Percentiles rank a stretch among this genome's conserved stretches.
These are phyloP conservation scores for Phytophthora sp. DNA, from an alignment of 352 stramenopile species.

Conservation along the genomic window DNA sequence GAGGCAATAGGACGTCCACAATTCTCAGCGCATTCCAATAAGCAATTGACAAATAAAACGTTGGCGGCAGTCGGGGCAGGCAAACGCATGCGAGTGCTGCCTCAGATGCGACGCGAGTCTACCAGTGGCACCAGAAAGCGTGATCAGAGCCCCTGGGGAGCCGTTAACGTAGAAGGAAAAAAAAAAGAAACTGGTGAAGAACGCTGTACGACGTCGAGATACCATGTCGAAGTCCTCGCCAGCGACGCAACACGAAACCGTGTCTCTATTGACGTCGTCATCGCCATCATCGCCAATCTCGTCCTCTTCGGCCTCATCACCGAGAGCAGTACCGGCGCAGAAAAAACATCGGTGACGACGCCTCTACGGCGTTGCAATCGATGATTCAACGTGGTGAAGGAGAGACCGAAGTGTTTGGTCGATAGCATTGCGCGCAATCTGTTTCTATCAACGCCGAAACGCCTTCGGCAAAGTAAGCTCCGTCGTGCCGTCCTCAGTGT, in stretches of 20 bases:
- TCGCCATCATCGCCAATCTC: conserved; percentile 10
- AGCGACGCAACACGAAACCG: not conserved
- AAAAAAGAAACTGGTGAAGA: conserved; percentile 7
- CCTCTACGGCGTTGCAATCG: not conserved
- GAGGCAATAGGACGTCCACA: not conserved
- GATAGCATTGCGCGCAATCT: conserved; percentile 25
- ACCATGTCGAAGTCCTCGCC: not conserved
- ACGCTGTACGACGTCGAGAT: conserved; percentile 1
- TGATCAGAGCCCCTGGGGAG: not conserved
- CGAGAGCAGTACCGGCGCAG: conserved; percentile 7
- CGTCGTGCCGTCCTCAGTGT: not conserved
- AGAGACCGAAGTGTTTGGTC: conserved; percentile 13
- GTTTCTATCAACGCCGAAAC: conserved; percentile 1
- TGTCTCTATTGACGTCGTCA: conserved; percentile 18
- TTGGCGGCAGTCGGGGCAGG: not conserved
- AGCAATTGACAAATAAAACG: not conserved
- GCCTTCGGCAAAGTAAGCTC: not conserved
- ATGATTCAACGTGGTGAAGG: conserved; percentile 1
- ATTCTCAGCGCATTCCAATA: not conserved
- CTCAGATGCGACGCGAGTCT: conserved; percentile 15
- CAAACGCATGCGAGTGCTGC: conserved; percentile 25
- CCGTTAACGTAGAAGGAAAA: not conserved
- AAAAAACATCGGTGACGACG: conserved; percentile 12
- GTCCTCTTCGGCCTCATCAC: conserved; percentile 18
- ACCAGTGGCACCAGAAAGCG: conserved; percentile 1